Evolutionary conservation across 306 rosid genomes (phyloP).

Genomic region (Vigna angularis): DNA sequence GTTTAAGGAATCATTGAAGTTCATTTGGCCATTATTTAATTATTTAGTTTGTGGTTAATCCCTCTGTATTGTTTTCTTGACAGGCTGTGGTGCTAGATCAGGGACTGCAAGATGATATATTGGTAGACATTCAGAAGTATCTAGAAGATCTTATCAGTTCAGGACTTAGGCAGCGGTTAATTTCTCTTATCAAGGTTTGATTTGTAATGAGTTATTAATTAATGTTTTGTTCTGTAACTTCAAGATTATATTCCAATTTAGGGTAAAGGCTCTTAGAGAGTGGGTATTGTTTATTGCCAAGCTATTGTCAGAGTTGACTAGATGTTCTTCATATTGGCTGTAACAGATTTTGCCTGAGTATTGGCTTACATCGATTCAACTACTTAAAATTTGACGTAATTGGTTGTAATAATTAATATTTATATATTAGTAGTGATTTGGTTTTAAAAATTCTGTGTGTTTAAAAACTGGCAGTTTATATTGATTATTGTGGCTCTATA

Average conservation of each 20-base stretch:
- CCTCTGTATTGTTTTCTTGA: constrained; percentile 40
- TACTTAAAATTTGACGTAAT: background rate
- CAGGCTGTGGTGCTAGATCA: constrained; percentile 98
- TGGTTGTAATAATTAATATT: constrained; percentile 6
- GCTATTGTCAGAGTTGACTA: background rate
- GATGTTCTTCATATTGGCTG: constrained; percentile 1
- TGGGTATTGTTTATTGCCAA: constrained; percentile 20
- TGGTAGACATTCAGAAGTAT: constrained; percentile 82
- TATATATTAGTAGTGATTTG: background rate
- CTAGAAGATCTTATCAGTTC: constrained; percentile 81
- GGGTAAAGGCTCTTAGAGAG: constrained; percentile 11
- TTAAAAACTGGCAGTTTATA: constrained; percentile 2
- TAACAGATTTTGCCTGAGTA: background rate
- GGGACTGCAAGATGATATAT: constrained; percentile 80
- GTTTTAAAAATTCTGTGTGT: background rate
- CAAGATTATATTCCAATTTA: constrained; percentile 13
- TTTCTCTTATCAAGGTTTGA: constrained; percentile 88
- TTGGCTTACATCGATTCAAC: constrained; percentile 37
- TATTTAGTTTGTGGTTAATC: constrained; percentile 29
- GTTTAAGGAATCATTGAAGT: constrained; percentile 24
- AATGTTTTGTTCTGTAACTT: constrained; percentile 4
- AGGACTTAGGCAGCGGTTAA: constrained; percentile 85
- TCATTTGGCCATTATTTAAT: constrained; percentile 28
- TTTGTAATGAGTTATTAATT: constrained; percentile 9
- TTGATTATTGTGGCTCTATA: constrained; percentile 4